These are phyloP conservation scores for Wickerhamiella sergipiensis DNA, from an alignment of 805 yeast genomes.

Conservation along the genomic window DNA sequence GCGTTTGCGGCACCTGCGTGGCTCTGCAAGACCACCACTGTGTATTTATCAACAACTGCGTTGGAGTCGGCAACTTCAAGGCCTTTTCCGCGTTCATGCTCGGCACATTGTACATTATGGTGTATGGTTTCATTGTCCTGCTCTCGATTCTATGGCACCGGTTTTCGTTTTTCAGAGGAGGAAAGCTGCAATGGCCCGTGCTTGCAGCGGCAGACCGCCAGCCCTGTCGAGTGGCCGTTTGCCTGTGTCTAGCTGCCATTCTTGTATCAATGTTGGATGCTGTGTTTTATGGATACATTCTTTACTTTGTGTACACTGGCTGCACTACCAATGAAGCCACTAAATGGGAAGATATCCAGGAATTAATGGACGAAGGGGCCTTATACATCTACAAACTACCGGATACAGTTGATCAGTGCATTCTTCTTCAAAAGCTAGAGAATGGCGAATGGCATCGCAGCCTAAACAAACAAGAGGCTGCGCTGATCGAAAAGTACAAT, in stretches of 20 bases:
- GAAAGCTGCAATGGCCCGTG: conserved; percentile 4
- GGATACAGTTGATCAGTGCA: conserved; percentile 13
- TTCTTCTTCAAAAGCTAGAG: conserved; percentile 18
- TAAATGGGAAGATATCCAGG: conserved; percentile 57
- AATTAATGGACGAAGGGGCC: conserved; percentile 31
- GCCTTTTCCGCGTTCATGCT: conserved; percentile 46
- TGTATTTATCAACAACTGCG: conserved; percentile 48
- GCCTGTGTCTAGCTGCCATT: conserved; percentile 33
- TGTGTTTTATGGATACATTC: conserved; percentile 34
- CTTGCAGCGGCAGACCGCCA: conserved; percentile 8
- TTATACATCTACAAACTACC: conserved; percentile 23
- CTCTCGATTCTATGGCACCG: conserved; percentile 12
- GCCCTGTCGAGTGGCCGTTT: conserved; percentile 15
- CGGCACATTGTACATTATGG: conserved; percentile 32
- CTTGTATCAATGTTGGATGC: conserved; percentile 32
- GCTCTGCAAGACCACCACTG: conserved; percentile 47
- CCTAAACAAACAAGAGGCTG: conserved; percentile 19
- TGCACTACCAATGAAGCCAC: conserved; percentile 62
- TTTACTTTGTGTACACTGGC: conserved; percentile 43
- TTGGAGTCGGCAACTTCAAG: conserved; percentile 45
- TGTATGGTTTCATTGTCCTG: conserved; percentile 31
- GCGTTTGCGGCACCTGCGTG: conserved; percentile 35
- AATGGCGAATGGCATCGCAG: conserved; percentile 19
- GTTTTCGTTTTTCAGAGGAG: not conserved
- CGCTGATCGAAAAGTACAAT: conserved; percentile 13